Evolutionary conservation across 2,329 filamentous ascomycete genomes (phyloP).

Genomic region (Alternaria infectoria): DNA sequence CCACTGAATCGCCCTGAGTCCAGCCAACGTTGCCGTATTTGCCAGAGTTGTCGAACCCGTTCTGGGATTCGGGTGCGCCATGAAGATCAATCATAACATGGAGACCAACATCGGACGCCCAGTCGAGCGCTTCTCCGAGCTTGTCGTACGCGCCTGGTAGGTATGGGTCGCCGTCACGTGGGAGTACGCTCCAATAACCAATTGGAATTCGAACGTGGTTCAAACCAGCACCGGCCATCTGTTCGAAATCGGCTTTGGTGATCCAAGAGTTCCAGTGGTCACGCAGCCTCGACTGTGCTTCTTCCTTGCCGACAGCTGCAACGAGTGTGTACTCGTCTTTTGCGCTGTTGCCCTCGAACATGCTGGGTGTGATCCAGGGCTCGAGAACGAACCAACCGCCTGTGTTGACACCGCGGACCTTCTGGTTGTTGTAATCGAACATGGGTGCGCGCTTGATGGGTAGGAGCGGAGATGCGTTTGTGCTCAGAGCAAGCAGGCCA

Average conservation of each 20-base stretch:
- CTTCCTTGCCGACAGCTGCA: slow-evolving; percentile 56
- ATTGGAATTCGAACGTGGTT: slow-evolving; percentile 71
- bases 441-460: slow-evolving; percentile 42
- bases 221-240: slow-evolving; percentile 63
- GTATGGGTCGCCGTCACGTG: slow-evolving; percentile 62
- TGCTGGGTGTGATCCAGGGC: slow-evolving; percentile 68
- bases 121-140: slow-evolving; percentile 63
- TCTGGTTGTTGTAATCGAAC: slow-evolving; percentile 61
- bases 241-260: slow-evolving; percentile 61
- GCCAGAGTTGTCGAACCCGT: slow-evolving; percentile 72
- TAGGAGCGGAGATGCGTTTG: slow-evolving; percentile 40
- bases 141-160: slow-evolving; percentile 66
- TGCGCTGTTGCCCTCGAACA: slow-evolving; percentile 62
- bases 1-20: slow-evolving; percentile 53
- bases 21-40: slow-evolving; percentile 55
- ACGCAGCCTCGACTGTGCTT: slow-evolving; percentile 56
- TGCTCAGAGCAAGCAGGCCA: slow-evolving; percentile 38
- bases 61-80: slow-evolving; percentile 68
- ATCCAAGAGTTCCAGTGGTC: slow-evolving; percentile 67
- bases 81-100: slow-evolving; percentile 73
- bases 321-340: slow-evolving; percentile 65
- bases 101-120: slow-evolving; percentile 64
- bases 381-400: slow-evolving; percentile 70
- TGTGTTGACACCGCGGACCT: slow-evolving; percentile 69
- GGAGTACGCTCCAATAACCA: slow-evolving; percentile 68